Conservation (phyloP, 805 yeast species). For the Saccharomycopsis fodiens region DNA sequence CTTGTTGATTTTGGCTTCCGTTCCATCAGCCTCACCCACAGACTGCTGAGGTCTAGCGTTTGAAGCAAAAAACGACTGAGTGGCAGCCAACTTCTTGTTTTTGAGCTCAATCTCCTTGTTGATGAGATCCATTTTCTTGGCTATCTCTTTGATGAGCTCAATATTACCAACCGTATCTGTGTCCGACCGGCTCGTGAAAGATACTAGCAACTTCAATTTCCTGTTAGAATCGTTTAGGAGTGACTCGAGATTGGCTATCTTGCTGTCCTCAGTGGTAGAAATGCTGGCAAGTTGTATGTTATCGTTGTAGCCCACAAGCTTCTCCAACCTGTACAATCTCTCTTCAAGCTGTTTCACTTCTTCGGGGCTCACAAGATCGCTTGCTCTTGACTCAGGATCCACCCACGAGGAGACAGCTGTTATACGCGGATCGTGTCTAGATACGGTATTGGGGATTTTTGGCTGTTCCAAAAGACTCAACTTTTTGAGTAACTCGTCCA, state of each 20-base stretch:
- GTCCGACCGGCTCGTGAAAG: neutral
- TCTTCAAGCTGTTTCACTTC: conserved; percentile 16
- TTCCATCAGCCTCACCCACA: neutral
- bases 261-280: neutral
- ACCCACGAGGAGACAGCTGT: neutral
- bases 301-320: conserved; percentile 15
- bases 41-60: neutral
- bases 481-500: neutral
- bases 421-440: neutral
- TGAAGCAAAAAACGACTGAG: conserved; percentile 12
- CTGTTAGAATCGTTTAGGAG: conserved; percentile 16
- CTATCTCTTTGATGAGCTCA: conserved; percentile 3
- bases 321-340: conserved; percentile 16
- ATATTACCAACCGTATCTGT: conserved; percentile 9
- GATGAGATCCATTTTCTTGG: conserved; percentile 16
- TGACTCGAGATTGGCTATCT: conserved; percentile 14
- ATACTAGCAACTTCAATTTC: conserved; percentile 14
- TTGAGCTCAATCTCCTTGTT: conserved; percentile 17
- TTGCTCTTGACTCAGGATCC: neutral
- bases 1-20: conserved; percentile 4
- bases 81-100: conserved; percentile 16
- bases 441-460: neutral
- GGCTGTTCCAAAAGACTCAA: neutral
- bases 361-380: conserved; percentile 8
- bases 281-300: conserved; percentile 1